Evolutionary conservation across 345 rosid species (phyloP).

Genomic region (Salix udensis): DNA sequence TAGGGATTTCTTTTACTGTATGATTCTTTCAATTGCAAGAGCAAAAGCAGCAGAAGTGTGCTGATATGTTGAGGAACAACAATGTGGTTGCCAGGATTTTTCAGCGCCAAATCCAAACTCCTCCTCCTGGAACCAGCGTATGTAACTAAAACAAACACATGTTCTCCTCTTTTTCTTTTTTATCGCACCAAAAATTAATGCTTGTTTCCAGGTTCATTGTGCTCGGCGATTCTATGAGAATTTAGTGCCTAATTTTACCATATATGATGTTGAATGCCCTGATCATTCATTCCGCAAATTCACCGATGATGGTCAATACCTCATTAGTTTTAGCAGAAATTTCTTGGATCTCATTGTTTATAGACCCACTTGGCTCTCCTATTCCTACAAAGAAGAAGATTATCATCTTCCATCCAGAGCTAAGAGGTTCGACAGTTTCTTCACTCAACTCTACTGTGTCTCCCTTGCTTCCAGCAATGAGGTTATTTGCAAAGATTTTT

Average conservation of each 20-base stretch:
- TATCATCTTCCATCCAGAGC: slow-evolving; percentile 65
- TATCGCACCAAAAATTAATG: background rate
- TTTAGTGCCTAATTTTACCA: slow-evolving; percentile 74
- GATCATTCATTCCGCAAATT: slow-evolving; percentile 89
- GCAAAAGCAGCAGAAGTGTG: background rate
- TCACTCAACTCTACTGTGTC: slow-evolving; percentile 62
- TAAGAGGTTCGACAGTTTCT: slow-evolving; percentile 79
- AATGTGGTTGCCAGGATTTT: slow-evolving; percentile 80
- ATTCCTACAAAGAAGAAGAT: slow-evolving; percentile 55
- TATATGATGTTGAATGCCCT: slow-evolving; percentile 83
- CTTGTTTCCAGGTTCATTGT: slow-evolving; percentile 61
- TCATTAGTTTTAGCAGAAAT: slow-evolving; percentile 79
- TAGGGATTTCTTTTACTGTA: too few species aligned
- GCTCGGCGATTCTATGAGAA: slow-evolving; percentile 87
- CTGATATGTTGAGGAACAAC: slow-evolving; percentile 52
- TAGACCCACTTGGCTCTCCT: slow-evolving; percentile 80
- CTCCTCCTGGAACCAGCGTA: slow-evolving; percentile 75
- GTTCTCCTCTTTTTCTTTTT: background rate
- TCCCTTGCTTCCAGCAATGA: slow-evolving; percentile 81
- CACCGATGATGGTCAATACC: slow-evolving; percentile 93
- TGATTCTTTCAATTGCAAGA: too few species aligned
- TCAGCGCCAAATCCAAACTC: slow-evolving; percentile 69
- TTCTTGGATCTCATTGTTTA: slow-evolving; percentile 84
- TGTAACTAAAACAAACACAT: background rate
- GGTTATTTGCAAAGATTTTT: slow-evolving; percentile 85